Percentiles rank a stretch among this genome's conserved stretches.
phyloP scores from a whole-genome alignment of 331 rosid species.

The Telfairia occidentalis region DNA sequence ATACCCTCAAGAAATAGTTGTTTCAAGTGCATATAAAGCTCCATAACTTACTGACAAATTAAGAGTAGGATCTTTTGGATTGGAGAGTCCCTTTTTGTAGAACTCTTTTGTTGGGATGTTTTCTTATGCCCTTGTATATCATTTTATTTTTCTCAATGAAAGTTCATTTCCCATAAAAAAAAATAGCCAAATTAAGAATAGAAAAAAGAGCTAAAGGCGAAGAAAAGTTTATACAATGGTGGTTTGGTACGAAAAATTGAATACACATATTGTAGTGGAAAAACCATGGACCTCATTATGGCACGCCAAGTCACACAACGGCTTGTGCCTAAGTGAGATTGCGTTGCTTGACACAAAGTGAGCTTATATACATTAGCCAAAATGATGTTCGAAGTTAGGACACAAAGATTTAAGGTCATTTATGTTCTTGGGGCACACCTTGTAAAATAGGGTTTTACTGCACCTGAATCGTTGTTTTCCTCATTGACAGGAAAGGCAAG shows the following conservation, averaged over 20 bases:
- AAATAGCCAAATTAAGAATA: neutral
- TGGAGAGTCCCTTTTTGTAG: too few relatives aligned
- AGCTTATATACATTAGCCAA: neutral
- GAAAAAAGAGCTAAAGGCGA: neutral
- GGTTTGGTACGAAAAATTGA: neutral
- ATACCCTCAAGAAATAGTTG: too few relatives aligned
- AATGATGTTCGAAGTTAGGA: neutral
- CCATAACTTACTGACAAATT: too few relatives aligned
- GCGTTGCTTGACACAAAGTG: neutral
- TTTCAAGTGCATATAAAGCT: neutral
- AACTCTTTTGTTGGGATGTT: too few relatives aligned
- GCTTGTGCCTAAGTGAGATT: neutral
- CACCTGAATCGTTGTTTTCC: neutral
- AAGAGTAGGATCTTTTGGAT: too few relatives aligned
- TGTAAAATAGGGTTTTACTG: neutral
- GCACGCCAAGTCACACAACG: neutral
- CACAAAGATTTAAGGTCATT: neutral
- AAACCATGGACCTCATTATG: neutral
- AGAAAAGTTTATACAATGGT: neutral
- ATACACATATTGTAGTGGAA: neutral
- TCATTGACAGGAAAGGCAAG: slow-evolving; percentile 61
- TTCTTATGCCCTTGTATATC: too few relatives aligned
- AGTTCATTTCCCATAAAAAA: too few relatives aligned
- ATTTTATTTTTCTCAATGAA: too few relatives aligned
- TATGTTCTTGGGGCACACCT: neutral